Conservation (phyloP, 2,329 filamentous ascomycete species). For the Cladosporium sp. region DNA sequence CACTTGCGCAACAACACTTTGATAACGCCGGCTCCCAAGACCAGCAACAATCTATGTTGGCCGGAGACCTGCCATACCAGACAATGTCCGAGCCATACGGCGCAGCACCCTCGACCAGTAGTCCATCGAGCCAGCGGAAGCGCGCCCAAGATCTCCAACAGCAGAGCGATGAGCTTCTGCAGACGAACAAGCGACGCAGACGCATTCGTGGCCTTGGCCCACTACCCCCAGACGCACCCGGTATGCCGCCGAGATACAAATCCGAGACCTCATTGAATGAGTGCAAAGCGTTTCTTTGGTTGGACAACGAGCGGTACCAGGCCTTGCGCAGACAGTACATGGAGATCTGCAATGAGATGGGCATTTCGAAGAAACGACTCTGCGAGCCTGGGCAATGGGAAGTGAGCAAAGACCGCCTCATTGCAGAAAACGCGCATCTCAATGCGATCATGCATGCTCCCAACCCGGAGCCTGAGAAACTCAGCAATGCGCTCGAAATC, state of each 20-base stretch:
- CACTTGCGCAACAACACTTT: neutral
- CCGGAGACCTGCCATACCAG: neutral
- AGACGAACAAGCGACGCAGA: constrained; percentile 59
- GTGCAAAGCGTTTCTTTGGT: constrained; percentile 61
- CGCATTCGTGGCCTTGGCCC: constrained; percentile 63
- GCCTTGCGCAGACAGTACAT: constrained; percentile 62
- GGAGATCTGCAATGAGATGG: constrained; percentile 60
- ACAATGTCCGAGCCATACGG: neutral
- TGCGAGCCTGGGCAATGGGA: constrained; percentile 71
- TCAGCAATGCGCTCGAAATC: constrained; percentile 66
- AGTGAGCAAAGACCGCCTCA: constrained; percentile 59
- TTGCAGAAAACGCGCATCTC: constrained; percentile 59
- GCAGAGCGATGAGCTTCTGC: constrained; percentile 55
- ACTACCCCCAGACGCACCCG: constrained; percentile 59
- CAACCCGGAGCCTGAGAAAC: constrained; percentile 53
- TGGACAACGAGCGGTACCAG: constrained; percentile 59
- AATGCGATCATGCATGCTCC: constrained; percentile 52
- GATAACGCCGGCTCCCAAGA: neutral
- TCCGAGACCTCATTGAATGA: constrained; percentile 79
- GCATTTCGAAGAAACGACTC: constrained; percentile 68
- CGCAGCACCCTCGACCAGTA: neutral
- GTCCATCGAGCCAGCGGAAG: neutral
- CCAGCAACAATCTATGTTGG: neutral
- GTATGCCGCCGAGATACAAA: constrained; percentile 62
- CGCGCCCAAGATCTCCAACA: constrained; percentile 25